Evolutionary conservation across 805 yeast species (phyloP).

Genomic region (Zygosaccharomyces siamensis): DNA sequence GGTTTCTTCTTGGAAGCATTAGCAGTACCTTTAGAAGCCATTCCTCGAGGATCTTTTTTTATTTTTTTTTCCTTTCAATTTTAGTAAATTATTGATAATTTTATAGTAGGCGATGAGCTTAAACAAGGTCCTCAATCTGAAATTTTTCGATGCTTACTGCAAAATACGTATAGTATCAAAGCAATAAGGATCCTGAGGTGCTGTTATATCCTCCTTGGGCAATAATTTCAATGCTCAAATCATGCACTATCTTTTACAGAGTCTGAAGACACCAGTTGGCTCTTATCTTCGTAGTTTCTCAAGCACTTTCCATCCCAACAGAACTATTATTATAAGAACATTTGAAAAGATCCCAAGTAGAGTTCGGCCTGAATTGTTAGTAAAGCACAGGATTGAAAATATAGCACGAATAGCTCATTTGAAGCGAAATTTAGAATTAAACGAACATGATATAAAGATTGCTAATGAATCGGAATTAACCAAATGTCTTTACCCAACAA

Average conservation of each 20-base stretch:
- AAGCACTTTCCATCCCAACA: not conserved
- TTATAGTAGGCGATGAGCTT: conserved; percentile 10
- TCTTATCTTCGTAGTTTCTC: not conserved
- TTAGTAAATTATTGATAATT: not conserved
- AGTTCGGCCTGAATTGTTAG: conserved; percentile 3
- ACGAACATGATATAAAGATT: conserved; percentile 9
- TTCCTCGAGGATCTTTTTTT: conserved; percentile 4
- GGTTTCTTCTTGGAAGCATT: conserved; percentile 30
- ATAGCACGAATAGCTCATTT: conserved; percentile 6
- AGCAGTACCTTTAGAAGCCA: conserved; percentile 31
- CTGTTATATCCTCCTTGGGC: not conserved
- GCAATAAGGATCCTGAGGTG: not conserved
- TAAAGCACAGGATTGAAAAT: conserved; percentile 8
- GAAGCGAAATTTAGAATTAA: conserved; percentile 8
- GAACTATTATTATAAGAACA: not conserved
- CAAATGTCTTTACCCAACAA: conserved; percentile 21
- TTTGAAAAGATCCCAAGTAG: not conserved
- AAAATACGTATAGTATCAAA: not conserved
- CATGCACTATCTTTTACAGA: not conserved
- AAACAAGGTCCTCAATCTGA: not conserved
- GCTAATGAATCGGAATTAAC: conserved; percentile 11
- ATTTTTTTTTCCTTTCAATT: not conserved
- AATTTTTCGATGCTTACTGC: conserved; percentile 3
- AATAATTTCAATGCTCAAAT: not conserved
- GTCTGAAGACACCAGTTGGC: not conserved